phyloP scores from a whole-genome alignment of 495 filamentous ascomycete species.

The Aspergillus funiculosus region DNA sequence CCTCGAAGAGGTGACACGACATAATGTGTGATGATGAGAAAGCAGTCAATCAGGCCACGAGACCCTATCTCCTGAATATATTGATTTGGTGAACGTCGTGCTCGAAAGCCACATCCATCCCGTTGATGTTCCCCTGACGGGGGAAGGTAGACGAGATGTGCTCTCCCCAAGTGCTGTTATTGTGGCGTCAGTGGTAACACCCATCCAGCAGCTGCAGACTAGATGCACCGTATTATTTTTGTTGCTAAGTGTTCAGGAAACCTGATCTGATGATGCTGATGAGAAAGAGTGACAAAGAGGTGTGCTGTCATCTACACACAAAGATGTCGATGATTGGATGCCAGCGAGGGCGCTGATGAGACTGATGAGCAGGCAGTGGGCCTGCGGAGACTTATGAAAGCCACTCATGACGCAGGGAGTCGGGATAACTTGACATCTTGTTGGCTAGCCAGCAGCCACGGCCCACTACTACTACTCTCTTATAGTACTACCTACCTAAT shows the following conservation, averaged over 20 bases:
- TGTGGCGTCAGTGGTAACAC: conserved; percentile 3
- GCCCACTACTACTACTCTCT: no score
- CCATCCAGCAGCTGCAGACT: conserved; percentile 7
- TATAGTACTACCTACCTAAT: no score
- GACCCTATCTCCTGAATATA: conserved; percentile 19
- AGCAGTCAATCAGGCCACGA: conserved; percentile 18
- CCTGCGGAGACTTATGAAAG: neutral
- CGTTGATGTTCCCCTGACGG: neutral
- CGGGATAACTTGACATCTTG: neutral
- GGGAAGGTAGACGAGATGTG: neutral
- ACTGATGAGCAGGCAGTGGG: neutral
- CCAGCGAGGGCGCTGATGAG: neutral
- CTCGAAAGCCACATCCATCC: conserved; percentile 5
- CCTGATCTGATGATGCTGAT: conserved; percentile 2
- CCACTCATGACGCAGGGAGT: neutral
- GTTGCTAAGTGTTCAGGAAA: conserved; percentile 15
- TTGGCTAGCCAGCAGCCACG: no score
- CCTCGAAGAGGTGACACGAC: conserved; percentile 20
- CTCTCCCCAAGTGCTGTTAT: neutral
- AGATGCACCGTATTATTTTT: conserved; percentile 6
- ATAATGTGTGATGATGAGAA: conserved; percentile 29
- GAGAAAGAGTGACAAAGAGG: conserved; percentile 2
- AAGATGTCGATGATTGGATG: conserved; percentile 1
- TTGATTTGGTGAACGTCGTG: conserved; percentile 17
- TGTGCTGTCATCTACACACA: neutral